Conservation (phyloP, 805 yeast species). For the Wickerhamiella dianesei region DNA sequence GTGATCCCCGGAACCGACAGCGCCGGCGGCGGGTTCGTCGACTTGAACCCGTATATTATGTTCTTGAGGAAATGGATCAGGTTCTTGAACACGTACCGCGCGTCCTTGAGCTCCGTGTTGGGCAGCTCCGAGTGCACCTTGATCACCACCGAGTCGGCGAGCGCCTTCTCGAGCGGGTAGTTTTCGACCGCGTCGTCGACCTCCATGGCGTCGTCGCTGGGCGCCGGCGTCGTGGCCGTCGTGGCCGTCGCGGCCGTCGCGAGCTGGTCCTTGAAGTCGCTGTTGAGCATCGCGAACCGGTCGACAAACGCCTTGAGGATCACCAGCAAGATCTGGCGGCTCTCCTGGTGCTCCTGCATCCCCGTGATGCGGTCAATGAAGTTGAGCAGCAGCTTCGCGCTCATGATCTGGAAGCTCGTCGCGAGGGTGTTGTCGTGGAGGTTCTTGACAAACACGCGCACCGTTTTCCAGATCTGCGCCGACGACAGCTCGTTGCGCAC, state of each 20-base stretch:
- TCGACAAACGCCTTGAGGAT: conserved; percentile 81
- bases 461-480: conserved; percentile 76
- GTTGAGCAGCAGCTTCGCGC: conserved; percentile 78
- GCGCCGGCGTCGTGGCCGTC: conserved; percentile 5
- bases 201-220: conserved; percentile 5
- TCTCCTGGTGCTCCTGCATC: conserved; percentile 66
- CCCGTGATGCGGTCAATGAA: conserved; percentile 79
- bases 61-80: conserved; percentile 82
- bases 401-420: conserved; percentile 87
- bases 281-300: conserved; percentile 61
- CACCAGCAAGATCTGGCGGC: conserved; percentile 68
- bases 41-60: conserved; percentile 74
- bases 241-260: no score
- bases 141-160: conserved; percentile 37
- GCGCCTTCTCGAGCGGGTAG: conserved; percentile 9
- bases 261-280: conserved; percentile 34
- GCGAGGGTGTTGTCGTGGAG: conserved; percentile 72
- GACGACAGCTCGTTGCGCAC: conserved; percentile 73
- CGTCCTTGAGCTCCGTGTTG: conserved; percentile 68
- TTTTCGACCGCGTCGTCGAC: conserved; percentile 29
- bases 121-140: conserved; percentile 36
- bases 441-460: conserved; percentile 64
- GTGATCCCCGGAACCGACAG: conserved; percentile 35
- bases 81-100: conserved; percentile 75
- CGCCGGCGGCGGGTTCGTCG: conserved; percentile 72